A percentile compares a stretch with the other conserved stretches of the same genome.
Conservation (phyloP, 2,329 filamentous ascomycete species). For the Cladosporium sp. region DNA sequence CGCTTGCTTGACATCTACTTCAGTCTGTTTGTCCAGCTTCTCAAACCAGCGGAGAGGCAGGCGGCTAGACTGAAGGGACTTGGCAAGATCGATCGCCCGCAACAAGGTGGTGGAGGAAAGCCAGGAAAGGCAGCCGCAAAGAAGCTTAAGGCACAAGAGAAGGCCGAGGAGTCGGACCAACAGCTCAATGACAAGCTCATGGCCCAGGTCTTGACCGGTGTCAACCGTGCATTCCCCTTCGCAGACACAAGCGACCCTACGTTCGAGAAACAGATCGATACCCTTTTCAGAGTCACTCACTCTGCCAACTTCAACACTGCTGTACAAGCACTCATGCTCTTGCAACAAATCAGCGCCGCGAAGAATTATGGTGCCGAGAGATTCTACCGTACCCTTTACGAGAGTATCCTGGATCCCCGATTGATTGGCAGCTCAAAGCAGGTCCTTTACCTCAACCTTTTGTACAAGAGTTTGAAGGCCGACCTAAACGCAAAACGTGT, state of each 20-base stretch:
- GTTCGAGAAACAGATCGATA: constrained; percentile 85
- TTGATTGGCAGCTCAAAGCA: constrained; percentile 90
- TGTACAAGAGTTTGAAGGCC: constrained; percentile 82
- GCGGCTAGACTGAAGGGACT: constrained; percentile 25
- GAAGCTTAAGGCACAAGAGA: constrained; percentile 39
- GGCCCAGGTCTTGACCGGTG: constrained; percentile 84
- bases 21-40: constrained; percentile 73
- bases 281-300: constrained; percentile 91
- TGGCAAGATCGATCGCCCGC: constrained; percentile 23
- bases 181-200: constrained; percentile 88
- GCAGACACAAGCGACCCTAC: constrained; percentile 74
- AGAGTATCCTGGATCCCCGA: constrained; percentile 86
- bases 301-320: constrained; percentile 99
- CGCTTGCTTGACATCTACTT: constrained; percentile 89
- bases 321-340: constrained; percentile 89
- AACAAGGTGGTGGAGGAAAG: constrained; percentile 52
- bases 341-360: constrained; percentile 81
- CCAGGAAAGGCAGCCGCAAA: constrained; percentile 52
- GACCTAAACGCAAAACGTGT: constrained; percentile 88
- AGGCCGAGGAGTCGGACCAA: constrained; percentile 33
- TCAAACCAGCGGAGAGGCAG: constrained; percentile 57
- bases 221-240: constrained; percentile 95
- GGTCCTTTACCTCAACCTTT: constrained; percentile 85
- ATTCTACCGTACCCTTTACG: constrained; percentile 93
- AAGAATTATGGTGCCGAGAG: constrained; percentile 81